A percentile compares a stretch with the other conserved stretches of the same genome.
phyloP scores from a whole-genome alignment of 2,329 filamentous ascomycete genomes.

The Penicillium sp. region DNA sequence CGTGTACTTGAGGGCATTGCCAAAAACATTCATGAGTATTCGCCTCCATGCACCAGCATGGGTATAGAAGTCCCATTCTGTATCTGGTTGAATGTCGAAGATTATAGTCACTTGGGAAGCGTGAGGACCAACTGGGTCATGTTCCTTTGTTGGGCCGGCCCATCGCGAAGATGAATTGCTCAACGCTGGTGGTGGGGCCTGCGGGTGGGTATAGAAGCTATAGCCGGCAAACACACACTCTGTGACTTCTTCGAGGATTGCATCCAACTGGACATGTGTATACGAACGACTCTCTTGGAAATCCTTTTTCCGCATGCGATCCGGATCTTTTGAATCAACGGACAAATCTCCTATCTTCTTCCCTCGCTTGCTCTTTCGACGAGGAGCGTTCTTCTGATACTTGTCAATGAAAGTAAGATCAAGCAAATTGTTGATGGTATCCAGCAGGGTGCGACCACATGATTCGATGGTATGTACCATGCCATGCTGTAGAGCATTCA shows the following conservation, averaged over 20 bases:
- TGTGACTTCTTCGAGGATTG: conserved; percentile 25
- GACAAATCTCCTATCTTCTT: not conserved
- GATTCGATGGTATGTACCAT: conserved; percentile 39
- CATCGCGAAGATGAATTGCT: not conserved
- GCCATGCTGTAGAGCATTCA: conserved; percentile 29
- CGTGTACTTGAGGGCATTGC: conserved; percentile 52
- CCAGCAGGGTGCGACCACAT: conserved; percentile 44
- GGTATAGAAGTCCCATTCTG: conserved; percentile 46
- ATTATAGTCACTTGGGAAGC: conserved; percentile 21
- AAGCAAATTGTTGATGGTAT: conserved; percentile 43
- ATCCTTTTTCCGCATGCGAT: not conserved
- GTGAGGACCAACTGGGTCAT: not conserved
- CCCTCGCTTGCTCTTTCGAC: not conserved
- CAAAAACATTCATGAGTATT: conserved; percentile 51
- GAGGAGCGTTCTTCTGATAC: conserved; percentile 4
- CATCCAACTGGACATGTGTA: conserved; percentile 18
- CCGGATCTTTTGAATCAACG: not conserved
- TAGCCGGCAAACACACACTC: conserved; percentile 30
- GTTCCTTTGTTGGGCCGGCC: not conserved
- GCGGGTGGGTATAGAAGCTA: conserved; percentile 22
- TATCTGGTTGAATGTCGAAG: conserved; percentile 45
- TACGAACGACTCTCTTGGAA: not conserved
- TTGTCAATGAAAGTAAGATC: conserved; percentile 34
- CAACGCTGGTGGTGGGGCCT: conserved; percentile 12
- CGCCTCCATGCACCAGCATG: conserved; percentile 50